Conservation (phyloP, 2,329 filamentous ascomycete species). For the Keithomyces neogunnii region DNA sequence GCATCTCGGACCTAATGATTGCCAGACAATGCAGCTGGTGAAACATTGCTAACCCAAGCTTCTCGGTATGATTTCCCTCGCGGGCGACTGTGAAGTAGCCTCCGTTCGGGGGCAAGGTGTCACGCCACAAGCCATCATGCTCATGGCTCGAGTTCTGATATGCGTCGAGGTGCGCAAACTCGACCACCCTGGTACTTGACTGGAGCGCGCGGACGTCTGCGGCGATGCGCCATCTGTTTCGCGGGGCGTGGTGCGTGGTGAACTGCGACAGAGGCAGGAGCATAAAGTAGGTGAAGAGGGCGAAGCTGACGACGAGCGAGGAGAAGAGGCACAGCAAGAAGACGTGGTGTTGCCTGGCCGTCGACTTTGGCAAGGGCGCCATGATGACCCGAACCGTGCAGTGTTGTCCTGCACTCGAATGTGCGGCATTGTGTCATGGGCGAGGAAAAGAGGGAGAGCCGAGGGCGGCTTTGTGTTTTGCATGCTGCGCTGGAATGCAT, state of each 20-base stretch:
- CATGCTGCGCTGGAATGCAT: background rate
- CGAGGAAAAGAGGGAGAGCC: too few relatives aligned
- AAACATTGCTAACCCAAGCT: constrained; percentile 6
- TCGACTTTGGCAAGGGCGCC: constrained; percentile 4
- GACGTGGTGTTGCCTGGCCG: constrained; percentile 1
- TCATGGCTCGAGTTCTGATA: background rate
- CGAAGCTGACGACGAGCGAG: constrained; percentile 2
- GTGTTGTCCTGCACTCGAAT: background rate
- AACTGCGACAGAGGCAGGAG: constrained; percentile 7
- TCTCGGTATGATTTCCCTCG: background rate
- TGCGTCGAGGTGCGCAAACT: background rate
- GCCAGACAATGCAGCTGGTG: constrained; percentile 8
- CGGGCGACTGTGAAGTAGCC: background rate
- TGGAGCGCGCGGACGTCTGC: background rate
- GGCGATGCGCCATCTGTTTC: background rate
- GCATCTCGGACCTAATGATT: constrained; percentile 3
- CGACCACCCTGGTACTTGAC: background rate
- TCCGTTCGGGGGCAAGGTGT: background rate
- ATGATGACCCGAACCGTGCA: background rate
- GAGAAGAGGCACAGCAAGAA: constrained; percentile 6
- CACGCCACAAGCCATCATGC: background rate
- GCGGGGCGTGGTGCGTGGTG: background rate
- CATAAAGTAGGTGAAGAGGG: constrained; percentile 7
- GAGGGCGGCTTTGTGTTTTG: too few relatives aligned
- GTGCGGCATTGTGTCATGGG: background rate